Base-by-base conservation (phyloP, 176 grass and related monocot species). In the Elaeis guineensis region DNA sequence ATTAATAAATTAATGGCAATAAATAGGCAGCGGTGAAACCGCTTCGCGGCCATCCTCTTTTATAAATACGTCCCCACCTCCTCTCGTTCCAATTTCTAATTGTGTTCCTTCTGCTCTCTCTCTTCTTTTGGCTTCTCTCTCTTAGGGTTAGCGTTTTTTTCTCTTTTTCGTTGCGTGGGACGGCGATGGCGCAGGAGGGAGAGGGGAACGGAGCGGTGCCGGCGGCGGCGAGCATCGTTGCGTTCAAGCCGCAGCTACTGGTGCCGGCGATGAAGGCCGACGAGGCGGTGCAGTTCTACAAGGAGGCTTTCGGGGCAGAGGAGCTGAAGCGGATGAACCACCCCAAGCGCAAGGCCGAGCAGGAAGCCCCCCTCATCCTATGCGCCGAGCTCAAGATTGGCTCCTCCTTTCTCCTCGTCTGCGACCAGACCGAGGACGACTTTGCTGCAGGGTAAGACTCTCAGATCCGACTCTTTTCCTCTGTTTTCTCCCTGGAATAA, bases 231-330 rank as follows among this genome's bases (percentile, higher is more conserved):
- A 25, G 29, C 11, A 53, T 88, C 25, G 48, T 52, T 2, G 61
- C 66, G 2, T 51, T 89, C 28, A 73, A 59, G 62, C 59, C 79
- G 23, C 80, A 80, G 80, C 54, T 84, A 50, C 59, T 72, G 21
- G 80, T 89, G 4, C 59, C 77, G 14, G 80, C 67, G 24, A 18
- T 54, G 32, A 79, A 79, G 54, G 72, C 73, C 2, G 85, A 84
- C 59, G 77, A 79, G 49, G 85, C 85, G 3, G 63, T 83, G 65
- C 59, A 29, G 26, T 89, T 89, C 80, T 89, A 89, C 77, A 89
- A 89, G 73, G 76, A 73, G 11, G 85, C 73, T 15, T 89, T 89
- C 55, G 73, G 72, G 0, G 85, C 85, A 1, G 80, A 84, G 77
- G 85, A 84, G 73, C 25, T 75, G 6, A n/a, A 50, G 17, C 76